phyloP scores from a whole-genome alignment of 345 rosid species.

The Boechera stricta region DNA sequence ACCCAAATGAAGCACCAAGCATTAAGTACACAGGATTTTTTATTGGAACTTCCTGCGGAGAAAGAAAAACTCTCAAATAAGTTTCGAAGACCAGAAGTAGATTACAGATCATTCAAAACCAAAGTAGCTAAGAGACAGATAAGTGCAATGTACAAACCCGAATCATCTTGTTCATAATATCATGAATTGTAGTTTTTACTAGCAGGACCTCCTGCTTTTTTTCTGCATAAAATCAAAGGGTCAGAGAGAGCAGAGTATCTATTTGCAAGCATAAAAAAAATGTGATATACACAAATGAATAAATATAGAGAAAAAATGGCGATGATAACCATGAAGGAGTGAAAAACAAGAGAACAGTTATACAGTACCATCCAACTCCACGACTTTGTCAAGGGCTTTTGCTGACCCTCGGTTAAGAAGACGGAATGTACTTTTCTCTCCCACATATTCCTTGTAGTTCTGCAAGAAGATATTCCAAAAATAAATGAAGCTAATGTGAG shows the following conservation, averaged over 20 bases:
- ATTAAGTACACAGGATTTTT: conserved; percentile 87
- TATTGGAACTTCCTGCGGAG: conserved; percentile 90
- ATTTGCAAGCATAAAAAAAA: neutral
- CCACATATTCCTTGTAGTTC: conserved; percentile 81
- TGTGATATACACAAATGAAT: conserved; percentile 3
- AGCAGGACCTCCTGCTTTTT: conserved; percentile 76
- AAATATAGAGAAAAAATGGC: conserved; percentile 15
- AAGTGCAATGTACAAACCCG: conserved; percentile 56
- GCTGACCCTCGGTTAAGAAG: conserved; percentile 98
- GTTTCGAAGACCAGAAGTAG: neutral
- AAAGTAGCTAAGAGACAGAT: conserved; percentile 21
- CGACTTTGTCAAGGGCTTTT: conserved; percentile 98
- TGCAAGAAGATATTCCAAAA: conserved; percentile 42
- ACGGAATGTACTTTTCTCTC: conserved; percentile 85
- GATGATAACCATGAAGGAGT: conserved; percentile 9
- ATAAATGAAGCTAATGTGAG: neutral
- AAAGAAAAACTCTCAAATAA: conserved; percentile 7
- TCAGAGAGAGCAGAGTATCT: conserved; percentile 37
- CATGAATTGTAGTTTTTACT: conserved; percentile 93
- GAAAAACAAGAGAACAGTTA: conserved; percentile 15
- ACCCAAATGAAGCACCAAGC: conserved; percentile 96
- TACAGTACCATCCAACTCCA: conserved; percentile 86
- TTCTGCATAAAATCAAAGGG: conserved; percentile 55
- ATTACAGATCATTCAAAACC: conserved; percentile 10
- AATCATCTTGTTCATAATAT: conserved; percentile 95